Evolutionary conservation across 495 filamentous ascomycete species (phyloP).

Genomic region (Penicillium cataractarum): DNA sequence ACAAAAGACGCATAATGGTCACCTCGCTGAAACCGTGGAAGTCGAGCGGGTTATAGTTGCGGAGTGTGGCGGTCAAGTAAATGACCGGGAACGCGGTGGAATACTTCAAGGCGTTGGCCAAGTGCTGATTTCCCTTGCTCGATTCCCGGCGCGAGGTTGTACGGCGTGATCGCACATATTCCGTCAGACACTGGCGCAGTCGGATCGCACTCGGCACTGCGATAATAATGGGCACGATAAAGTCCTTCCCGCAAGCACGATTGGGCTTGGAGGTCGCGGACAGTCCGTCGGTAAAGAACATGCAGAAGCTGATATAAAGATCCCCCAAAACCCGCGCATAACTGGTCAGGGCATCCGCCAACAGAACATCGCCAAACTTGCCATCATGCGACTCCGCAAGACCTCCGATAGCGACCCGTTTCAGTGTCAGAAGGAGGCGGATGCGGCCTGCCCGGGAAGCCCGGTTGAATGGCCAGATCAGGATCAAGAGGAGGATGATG

Average conservation of each 20-base stretch:
- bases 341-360: conserved; percentile 93
- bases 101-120: conserved; percentile 94
- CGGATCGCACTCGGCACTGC: conserved; percentile 82
- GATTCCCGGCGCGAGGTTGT: conserved; percentile 41
- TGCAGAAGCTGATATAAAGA: conserved; percentile 84
- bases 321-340: conserved; percentile 92
- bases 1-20: conserved; percentile 61
- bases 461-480: conserved; percentile 72
- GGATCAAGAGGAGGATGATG: conserved; percentile 64
- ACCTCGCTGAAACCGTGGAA: conserved; percentile 59
- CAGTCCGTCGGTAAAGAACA: conserved; percentile 72
- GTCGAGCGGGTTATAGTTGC: conserved; percentile 62
- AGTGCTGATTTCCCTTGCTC: conserved; percentile 78
- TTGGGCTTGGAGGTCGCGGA: conserved; percentile 80
- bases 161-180: conserved; percentile 73
- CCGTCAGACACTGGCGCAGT: conserved; percentile 88
- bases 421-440: conserved; percentile 71
- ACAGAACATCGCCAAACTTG: conserved; percentile 90
- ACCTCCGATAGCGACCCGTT: conserved; percentile 75
- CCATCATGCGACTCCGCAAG: conserved; percentile 79
- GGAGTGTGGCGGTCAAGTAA: conserved; percentile 70
- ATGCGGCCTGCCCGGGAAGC: conserved; percentile 73
- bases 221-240: conserved; percentile 79
- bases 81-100: conserved; percentile 90
- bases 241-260: conserved; percentile 73